Conservation (phyloP, 306 rosid species). For the Pyrus communis region DNA sequence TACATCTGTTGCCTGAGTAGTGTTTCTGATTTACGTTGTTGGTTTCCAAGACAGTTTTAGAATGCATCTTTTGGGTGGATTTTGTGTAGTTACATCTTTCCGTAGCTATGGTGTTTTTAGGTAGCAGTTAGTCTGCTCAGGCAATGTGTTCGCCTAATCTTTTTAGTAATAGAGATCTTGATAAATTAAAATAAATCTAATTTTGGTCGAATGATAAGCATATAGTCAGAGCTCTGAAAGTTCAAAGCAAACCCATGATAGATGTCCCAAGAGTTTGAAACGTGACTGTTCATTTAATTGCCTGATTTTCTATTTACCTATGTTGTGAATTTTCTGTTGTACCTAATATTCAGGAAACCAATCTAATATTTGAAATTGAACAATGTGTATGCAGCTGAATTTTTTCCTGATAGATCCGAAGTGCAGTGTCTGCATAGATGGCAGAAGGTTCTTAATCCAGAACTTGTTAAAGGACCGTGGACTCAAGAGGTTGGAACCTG, state of each 20-base stretch:
- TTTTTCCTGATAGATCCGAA: constrained; percentile 87
- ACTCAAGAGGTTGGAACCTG: constrained; percentile 67
- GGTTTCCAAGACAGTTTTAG: not conserved
- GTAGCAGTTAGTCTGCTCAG: not conserved
- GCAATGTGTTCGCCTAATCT: not conserved
- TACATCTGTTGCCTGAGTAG: constrained; percentile 20
- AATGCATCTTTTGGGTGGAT: not conserved
- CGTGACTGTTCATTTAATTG: not conserved
- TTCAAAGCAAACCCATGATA: not conserved
- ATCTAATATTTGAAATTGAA: constrained; percentile 19
- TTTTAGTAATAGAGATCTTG: not conserved
- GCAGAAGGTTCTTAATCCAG: constrained; percentile 99
- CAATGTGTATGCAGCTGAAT: constrained; percentile 66
- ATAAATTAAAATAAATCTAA: not conserved
- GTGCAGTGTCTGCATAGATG: constrained; percentile 98
- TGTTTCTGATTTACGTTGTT: not conserved
- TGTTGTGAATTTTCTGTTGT: not conserved
- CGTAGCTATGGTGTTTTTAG: constrained; percentile 2
- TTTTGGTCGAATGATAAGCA: not conserved
- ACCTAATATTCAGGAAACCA: constrained; percentile 5
- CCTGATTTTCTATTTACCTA: not conserved
- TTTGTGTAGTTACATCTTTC: not conserved
- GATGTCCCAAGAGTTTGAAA: not conserved
- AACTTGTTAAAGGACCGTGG: constrained; percentile 97
- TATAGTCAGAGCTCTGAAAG: not conserved